Conservation (phyloP, 768 basidiomycete species). For the Leucocoprinus leucothites region DNA sequence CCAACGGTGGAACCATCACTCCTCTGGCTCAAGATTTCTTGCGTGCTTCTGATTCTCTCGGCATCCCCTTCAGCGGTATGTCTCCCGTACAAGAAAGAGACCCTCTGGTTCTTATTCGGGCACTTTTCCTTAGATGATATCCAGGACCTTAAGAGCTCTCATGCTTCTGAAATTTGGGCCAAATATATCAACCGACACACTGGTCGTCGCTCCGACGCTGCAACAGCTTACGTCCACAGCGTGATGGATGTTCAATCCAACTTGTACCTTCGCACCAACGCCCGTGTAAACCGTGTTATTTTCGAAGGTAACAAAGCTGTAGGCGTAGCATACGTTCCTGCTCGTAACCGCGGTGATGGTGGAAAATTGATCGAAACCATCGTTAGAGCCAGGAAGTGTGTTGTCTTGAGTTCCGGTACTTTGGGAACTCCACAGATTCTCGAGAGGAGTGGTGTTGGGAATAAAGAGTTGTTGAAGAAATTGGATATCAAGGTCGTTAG, state of each 20-base stretch:
- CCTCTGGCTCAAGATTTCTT: constrained; percentile 69
- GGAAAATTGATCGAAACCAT: constrained; percentile 57
- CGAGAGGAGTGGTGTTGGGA: constrained; percentile 70
- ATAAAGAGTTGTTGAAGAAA: constrained; percentile 49
- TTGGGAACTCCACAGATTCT: constrained; percentile 72
- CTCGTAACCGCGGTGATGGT: constrained; percentile 53
- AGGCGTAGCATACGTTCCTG: constrained; percentile 66
- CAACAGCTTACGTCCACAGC: constrained; percentile 63
- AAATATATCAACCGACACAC: constrained; percentile 77
- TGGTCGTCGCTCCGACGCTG: constrained; percentile 68
- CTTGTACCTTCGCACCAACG: constrained; percentile 62
- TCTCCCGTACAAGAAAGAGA: background rate
- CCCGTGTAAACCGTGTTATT: constrained; percentile 66
- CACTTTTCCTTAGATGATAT: constrained; percentile 50
- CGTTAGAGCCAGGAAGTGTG: constrained; percentile 63
- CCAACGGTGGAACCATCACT: constrained; percentile 63
- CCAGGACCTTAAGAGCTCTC: constrained; percentile 60
- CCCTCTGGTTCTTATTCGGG: background rate
- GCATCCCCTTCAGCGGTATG: constrained; percentile 64
- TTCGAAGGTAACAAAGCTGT: constrained; percentile 73
- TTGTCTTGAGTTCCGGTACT: constrained; percentile 64
- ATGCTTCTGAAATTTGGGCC: constrained; percentile 71
- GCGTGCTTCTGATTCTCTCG: constrained; percentile 56
- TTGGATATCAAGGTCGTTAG: constrained; percentile 60
- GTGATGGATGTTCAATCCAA: constrained; percentile 69